These are phyloP conservation scores for Diplodia intermedia DNA, from an alignment of 2,329 filamentous ascomycete genomes.

Conservation along the genomic window DNA sequence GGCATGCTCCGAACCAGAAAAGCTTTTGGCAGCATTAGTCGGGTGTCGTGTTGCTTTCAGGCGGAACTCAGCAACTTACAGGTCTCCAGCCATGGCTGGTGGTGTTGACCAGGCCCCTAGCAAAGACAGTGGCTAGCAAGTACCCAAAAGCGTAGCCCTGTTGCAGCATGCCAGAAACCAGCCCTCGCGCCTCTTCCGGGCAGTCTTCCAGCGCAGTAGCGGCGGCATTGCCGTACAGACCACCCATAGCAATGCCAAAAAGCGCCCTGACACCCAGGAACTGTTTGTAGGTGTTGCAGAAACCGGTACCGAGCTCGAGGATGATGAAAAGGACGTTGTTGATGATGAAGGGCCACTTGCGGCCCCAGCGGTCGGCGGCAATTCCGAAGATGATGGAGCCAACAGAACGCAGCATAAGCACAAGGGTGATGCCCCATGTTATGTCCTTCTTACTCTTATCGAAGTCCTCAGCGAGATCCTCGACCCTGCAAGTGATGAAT, in stretches of 20 bases:
- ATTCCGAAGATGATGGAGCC: conserved; percentile 65
- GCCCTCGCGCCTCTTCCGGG: conserved; percentile 63
- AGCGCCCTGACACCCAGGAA: conserved; percentile 66
- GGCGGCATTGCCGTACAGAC: conserved; percentile 67
- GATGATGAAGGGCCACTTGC: conserved; percentile 65
- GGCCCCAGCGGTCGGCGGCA: conserved; percentile 60
- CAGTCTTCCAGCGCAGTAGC: conserved; percentile 69
- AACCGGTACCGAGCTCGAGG: conserved; percentile 66
- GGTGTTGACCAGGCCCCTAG: conserved; percentile 71
- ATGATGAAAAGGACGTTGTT: conserved; percentile 68
- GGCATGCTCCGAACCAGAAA: conserved; percentile 87
- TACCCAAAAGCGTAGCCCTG: conserved; percentile 71
- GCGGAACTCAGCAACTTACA: conserved; percentile 33
- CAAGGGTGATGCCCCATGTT: conserved; percentile 61
- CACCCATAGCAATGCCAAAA: conserved; percentile 70
- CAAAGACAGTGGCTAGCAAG: conserved; percentile 65
- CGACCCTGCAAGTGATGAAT: conserved; percentile 42
- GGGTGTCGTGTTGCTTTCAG: background rate
- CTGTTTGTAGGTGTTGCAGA: conserved; percentile 63
- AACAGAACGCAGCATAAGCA: conserved; percentile 66
- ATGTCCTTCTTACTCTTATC: conserved; percentile 63
- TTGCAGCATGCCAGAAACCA: conserved; percentile 68
- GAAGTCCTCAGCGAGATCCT: conserved; percentile 61
- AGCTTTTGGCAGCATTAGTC: conserved; percentile 49
- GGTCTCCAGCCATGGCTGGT: conserved; percentile 83